These are phyloP conservation scores for Sphaerostilbella broomeana DNA, from an alignment of 2,329 filamentous ascomycete species.

Conservation along the genomic window DNA sequence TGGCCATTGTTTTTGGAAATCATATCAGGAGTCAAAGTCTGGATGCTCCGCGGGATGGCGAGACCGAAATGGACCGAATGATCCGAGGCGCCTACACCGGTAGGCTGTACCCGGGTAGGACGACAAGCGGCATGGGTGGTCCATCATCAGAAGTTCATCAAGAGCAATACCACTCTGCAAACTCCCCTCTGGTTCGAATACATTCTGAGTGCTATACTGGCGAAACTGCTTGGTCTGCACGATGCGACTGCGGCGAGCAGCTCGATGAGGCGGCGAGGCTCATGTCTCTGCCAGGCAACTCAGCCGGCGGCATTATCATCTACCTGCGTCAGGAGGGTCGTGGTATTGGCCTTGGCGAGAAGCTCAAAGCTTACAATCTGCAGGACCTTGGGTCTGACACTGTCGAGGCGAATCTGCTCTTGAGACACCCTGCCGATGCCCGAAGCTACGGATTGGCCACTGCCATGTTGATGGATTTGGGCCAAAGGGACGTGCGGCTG, in stretches of 20 bases:
- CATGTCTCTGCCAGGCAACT: constrained; percentile 66
- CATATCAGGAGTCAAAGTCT: constrained; percentile 69
- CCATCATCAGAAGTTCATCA: constrained; percentile 18
- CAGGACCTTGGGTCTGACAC: constrained; percentile 97
- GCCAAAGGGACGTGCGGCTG: constrained; percentile 68
- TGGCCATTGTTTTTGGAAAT: constrained; percentile 93
- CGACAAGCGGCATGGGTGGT: constrained; percentile 56
- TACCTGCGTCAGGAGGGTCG: constrained; percentile 94
- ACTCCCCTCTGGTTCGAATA: constrained; percentile 73
- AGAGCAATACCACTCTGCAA: constrained; percentile 6
- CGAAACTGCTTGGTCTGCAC: constrained; percentile 95
- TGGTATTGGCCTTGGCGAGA: constrained; percentile 89
- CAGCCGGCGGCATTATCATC: constrained; percentile 79
- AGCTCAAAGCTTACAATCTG: constrained; percentile 95
- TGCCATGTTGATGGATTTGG: constrained; percentile 84
- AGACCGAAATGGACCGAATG: constrained; percentile 87
- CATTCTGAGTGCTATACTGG: constrained; percentile 98
- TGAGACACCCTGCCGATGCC: constrained; percentile 90
- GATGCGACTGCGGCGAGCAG: constrained; percentile 97
- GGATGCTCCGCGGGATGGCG: constrained; percentile 64
- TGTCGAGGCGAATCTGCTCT: constrained; percentile 85
- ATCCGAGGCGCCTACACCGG: constrained; percentile 90
- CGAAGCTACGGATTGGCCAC: constrained; percentile 94
- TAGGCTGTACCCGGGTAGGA: constrained; percentile 76
- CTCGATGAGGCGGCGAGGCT: constrained; percentile 90